A percentile compares a stretch with the other conserved stretches of the same genome.
phyloP scores from a whole-genome alignment of 768 basidiomycete species.

The Dacryopinax spathularia region DNA sequence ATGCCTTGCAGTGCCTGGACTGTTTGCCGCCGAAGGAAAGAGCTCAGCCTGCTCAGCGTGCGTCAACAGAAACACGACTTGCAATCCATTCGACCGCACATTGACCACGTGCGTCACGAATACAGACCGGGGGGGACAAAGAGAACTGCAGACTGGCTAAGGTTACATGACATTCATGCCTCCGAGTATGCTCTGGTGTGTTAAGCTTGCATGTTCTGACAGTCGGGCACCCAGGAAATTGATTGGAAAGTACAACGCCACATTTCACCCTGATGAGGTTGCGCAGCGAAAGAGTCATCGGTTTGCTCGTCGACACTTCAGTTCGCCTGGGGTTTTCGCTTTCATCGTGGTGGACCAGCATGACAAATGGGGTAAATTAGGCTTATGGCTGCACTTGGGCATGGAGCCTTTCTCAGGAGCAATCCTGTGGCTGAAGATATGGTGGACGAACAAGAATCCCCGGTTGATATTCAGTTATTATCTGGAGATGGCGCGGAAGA shows the following conservation, averaged over 20 bases:
- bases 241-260: background rate
- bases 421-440: slow-evolving; percentile 8
- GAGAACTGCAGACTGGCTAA: background rate
- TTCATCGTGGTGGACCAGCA: slow-evolving; percentile 30
- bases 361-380: slow-evolving; percentile 33
- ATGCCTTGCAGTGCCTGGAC: background rate
- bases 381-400: slow-evolving; percentile 20
- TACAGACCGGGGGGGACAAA: background rate
- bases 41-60: background rate
- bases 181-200: background rate
- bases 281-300: slow-evolving; percentile 14
- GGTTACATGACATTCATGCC: background rate
- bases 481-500: background rate
- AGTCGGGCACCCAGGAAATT: background rate
- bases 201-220: background rate
- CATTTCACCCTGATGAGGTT: background rate
- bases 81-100: background rate
- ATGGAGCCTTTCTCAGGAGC: slow-evolving; percentile 25
- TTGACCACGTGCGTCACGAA: background rate
- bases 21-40: background rate
- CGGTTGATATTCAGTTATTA: background rate
- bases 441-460: background rate
- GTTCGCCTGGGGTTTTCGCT: slow-evolving; percentile 32
- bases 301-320: slow-evolving; percentile 23
- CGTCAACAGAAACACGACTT: background rate